Evolutionary conservation across 495 filamentous ascomycete genomes (phyloP), one percentile per base, ranked within the genome.

Genomic region (Neurospora sp.): DNA sequence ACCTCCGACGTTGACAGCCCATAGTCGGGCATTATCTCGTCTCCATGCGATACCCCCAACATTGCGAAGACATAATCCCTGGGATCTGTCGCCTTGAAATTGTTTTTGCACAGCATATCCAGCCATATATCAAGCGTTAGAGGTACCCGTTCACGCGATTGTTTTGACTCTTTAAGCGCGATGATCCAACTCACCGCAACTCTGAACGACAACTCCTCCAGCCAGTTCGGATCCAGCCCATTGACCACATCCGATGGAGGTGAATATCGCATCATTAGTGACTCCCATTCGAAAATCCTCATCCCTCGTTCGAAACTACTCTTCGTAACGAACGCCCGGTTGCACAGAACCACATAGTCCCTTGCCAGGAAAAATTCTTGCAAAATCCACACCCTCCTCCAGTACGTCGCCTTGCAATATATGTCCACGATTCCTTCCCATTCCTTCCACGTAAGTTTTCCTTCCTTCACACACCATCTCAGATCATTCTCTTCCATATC

Each of bases 51-150:
- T 1, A 61, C 4, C 1, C 53, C 27, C 27, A 61, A 61, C 3
- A 61, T 0, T 9, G 53, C 53, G 0, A 61, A 61, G 6, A 61
- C 6, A 61, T 61, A 61, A 18, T 61, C 53, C 22, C 53, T 31
- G 27, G 53, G 14, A 9, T 61, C 53, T 61, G 53, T 61, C 6
- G 53, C 53, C 53, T 61, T 8, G 46, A 12, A 53, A 1, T 1
- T 1, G 0, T 22, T 0, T 1, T 2, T 1, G 5, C 6, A 31
- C 53, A 16, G 0, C 12, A 2, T 4, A 4, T 16, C 6, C 53
- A 61, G 2, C 53, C 53, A 61, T 0, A 1, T 8, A 16, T 35
- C 22, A 31, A 59, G 20, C 12, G 22, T 59, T 41, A 39, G 38
- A 9, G 38, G 38, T 9, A 39, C 8, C 9, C 38, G 9, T 10